Conservation (phyloP, 192 early-diverging fungal genomes). For the Dimargaris xerosporica region DNA sequence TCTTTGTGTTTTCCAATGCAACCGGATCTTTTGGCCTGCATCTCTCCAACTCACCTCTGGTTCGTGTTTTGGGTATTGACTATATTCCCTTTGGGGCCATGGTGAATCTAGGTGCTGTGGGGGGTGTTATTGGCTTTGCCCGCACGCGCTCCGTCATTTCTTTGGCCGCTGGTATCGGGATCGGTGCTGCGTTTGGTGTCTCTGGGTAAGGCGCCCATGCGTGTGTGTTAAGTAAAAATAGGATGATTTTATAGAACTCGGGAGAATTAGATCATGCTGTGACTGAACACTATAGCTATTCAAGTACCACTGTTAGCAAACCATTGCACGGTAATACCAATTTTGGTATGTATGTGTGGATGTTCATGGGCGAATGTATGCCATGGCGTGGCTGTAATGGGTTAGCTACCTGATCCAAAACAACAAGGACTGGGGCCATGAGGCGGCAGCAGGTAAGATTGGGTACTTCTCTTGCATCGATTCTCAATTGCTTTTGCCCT, state of each 20-base stretch:
- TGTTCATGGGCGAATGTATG: not conserved
- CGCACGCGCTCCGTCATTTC: not conserved
- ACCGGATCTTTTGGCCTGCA: too few relatives aligned
- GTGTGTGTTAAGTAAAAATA: too few relatives aligned
- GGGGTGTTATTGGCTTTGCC: not conserved
- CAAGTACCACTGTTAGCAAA: not conserved
- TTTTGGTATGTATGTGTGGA: too few relatives aligned
- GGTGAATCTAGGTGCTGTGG: not conserved
- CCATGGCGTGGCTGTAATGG: not conserved
- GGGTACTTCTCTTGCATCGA: not conserved
- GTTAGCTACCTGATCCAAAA: not conserved
- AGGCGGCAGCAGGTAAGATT: slow-evolving; percentile 4
- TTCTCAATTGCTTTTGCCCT: not conserved
- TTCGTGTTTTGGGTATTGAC: not conserved
- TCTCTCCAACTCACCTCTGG: not conserved
- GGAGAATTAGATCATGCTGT: too few relatives aligned
- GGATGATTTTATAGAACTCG: too few relatives aligned
- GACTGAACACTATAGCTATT: not conserved
- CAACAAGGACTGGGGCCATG: slow-evolving; percentile 4
- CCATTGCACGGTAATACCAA: not conserved
- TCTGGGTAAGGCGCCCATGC: not conserved
- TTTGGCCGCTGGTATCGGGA: not conserved
- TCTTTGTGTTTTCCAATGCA: not conserved
- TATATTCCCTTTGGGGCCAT: not conserved
- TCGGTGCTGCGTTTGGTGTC: not conserved